phyloP scores from a whole-genome alignment of 352 stramenopile species.

The Phytophthora capsici region DNA sequence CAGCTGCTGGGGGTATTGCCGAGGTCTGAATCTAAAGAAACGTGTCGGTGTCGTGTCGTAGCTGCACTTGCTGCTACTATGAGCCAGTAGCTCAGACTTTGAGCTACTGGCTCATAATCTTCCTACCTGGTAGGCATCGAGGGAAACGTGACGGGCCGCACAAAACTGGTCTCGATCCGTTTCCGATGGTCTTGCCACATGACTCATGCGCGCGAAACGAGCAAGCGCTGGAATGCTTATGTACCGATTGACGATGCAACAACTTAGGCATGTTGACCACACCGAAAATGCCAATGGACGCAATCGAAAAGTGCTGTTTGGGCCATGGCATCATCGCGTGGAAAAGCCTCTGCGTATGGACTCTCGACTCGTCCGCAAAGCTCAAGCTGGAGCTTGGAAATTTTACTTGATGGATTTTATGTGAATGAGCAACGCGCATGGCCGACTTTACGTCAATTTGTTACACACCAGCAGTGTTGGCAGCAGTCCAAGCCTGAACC shows the following conservation, averaged over 20 bases:
- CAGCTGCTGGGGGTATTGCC: too few relatives aligned
- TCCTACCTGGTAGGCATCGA: slow-evolving; percentile 1
- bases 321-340: slow-evolving; percentile 11
- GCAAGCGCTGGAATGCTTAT: slow-evolving; percentile 16
- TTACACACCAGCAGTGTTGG: neutral
- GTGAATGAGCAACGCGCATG: neutral
- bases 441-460: neutral
- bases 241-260: slow-evolving; percentile 8
- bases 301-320: neutral
- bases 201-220: neutral
- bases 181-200: neutral
- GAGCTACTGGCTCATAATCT: slow-evolving; percentile 5
- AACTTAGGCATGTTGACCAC: neutral
- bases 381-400: slow-evolving; percentile 5
- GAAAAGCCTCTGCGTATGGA: slow-evolving; percentile 2
- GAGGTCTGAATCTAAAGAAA: neutral
- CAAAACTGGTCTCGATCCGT: neutral
- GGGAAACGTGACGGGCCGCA: neutral
- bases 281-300: slow-evolving; percentile 12
- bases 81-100: neutral
- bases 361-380: slow-evolving; percentile 4
- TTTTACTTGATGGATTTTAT: slow-evolving; percentile 2
- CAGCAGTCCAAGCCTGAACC: too few relatives aligned
- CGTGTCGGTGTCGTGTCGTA: neutral
- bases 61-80: neutral